These are phyloP conservation scores for Hemisphaericaspora xylanilytica DNA, from an alignment of 1,139 yeast species.

Conservation along the genomic window DNA sequence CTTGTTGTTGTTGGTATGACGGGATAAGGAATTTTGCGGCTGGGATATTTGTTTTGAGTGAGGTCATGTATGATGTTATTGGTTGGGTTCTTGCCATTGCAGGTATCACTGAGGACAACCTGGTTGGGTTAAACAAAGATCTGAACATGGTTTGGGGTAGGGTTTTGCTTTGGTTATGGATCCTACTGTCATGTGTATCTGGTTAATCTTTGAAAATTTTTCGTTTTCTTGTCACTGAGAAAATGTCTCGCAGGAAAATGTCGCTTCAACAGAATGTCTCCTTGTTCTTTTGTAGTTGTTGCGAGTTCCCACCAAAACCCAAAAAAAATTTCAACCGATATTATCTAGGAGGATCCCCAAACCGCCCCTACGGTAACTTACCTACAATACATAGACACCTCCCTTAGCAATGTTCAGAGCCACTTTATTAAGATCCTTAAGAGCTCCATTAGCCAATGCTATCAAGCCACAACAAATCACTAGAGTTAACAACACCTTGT, in stretches of 20 bases:
- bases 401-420: conserved; percentile 33
- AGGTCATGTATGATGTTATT: conserved; percentile 13
- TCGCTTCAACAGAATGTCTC: too few species aligned
- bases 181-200: too few species aligned
- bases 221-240: too few species aligned
- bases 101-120: conserved; percentile 4
- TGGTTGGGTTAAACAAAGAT: conserved; percentile 10
- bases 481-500: conserved; percentile 5
- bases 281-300: too few species aligned
- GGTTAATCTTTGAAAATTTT: too few species aligned
- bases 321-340: too few species aligned
- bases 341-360: too few species aligned
- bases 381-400: too few species aligned
- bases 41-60: conserved; percentile 13
- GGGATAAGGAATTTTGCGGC: background rate
- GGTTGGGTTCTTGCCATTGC: conserved; percentile 10
- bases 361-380: too few species aligned
- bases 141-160: conserved; percentile 10
- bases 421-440: conserved; percentile 26
- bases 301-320: too few species aligned
- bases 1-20: conserved; percentile 22
- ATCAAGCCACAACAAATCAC: conserved; percentile 7
- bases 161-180: background rate
- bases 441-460: conserved; percentile 18
- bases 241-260: too few species aligned